Evolutionary conservation across 2,329 filamentous ascomycete genomes (phyloP), one percentile per base, ranked within the genome.

Genomic region (Verticillium nubilum): DNA sequence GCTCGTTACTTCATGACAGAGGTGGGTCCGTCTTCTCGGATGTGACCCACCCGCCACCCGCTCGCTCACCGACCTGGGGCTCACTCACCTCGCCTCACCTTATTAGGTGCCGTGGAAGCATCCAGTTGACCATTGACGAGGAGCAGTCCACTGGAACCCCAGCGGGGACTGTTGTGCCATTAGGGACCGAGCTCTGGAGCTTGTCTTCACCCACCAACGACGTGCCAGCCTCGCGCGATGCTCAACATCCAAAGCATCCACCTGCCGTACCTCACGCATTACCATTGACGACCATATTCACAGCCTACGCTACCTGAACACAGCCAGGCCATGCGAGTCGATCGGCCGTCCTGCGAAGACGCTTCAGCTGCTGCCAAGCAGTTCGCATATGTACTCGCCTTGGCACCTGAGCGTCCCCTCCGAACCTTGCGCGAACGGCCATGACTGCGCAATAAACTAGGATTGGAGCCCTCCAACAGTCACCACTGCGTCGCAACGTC

Each of bases 401-500:
- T 19, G 19, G 12, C 42, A 6, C 23, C 42, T 3, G 19, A 47
- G 19, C 19, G 17, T 10, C 42, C 42, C 23, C 9, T 19, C 10
- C 10, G 17, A 42, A 42, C 17, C 37, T 47, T 23, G 19, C 10
- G 19, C 7, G n/a, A 19, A 47, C 42, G 42, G 42, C 42, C 42
- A 47, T 47, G 42, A 47, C 13, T 19, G n/a, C n/a, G 19, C 42
- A 25, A 23, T 47, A 47, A 23, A 6, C 5, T 9, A 10, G 42
- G 42, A 47, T 19, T 23, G 42, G 35, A 47, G 42, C 42, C 42
- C 9, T n/a, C 42, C 7, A 47, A 12, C 42, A 25, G 5, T 25
- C 19, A 23, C 19, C 42, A 23, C 42, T 47, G 42, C 42, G 42
- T n/a, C 53, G 54, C 26, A 33, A 35, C 61, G 62, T 60, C 71